Evolutionary conservation across 345 rosid species (phyloP).

Genomic region (Schrenkiella parvula): DNA sequence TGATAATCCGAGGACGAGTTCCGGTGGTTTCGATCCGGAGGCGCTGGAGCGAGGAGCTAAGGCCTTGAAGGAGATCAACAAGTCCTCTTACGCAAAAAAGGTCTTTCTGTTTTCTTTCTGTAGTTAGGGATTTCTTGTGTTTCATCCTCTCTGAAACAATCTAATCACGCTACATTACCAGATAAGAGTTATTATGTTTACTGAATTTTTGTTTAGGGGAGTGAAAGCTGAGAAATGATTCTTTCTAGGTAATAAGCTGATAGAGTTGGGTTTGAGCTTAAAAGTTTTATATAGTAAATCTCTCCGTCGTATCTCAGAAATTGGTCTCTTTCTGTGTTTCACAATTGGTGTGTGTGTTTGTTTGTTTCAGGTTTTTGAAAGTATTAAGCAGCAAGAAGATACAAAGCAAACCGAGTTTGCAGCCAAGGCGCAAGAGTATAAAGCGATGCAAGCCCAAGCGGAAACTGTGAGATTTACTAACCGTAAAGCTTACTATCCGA

Average conservation of each 20-base stretch:
- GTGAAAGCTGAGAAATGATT: constrained; percentile 1
- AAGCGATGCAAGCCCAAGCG: constrained; percentile 88
- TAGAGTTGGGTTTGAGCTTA: neutral
- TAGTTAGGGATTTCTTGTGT: neutral
- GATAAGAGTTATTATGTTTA: neutral
- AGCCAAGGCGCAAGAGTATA: constrained; percentile 67
- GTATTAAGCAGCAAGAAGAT: constrained; percentile 72
- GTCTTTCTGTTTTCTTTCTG: constrained; percentile 23
- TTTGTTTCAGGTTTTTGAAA: constrained; percentile 62
- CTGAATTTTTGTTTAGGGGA: neutral
- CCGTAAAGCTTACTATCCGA: neutral
- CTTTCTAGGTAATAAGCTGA: neutral
- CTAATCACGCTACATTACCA: neutral
- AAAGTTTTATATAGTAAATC: neutral
- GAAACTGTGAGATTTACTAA: constrained; percentile 62
- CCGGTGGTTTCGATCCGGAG: constrained; percentile 90
- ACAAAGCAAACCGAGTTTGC: constrained; percentile 65
- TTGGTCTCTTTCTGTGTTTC: neutral
- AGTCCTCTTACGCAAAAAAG: constrained; percentile 75
- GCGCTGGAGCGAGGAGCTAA: constrained; percentile 86
- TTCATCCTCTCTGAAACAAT: neutral
- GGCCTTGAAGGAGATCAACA: constrained; percentile 65
- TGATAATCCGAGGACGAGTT: constrained; percentile 74
- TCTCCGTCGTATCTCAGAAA: neutral
- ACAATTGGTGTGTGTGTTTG: constrained; percentile 1